These are phyloP conservation scores for Aristolochia californica DNA, from an alignment of 164 flowering plant species.

Conservation along the genomic window DNA sequence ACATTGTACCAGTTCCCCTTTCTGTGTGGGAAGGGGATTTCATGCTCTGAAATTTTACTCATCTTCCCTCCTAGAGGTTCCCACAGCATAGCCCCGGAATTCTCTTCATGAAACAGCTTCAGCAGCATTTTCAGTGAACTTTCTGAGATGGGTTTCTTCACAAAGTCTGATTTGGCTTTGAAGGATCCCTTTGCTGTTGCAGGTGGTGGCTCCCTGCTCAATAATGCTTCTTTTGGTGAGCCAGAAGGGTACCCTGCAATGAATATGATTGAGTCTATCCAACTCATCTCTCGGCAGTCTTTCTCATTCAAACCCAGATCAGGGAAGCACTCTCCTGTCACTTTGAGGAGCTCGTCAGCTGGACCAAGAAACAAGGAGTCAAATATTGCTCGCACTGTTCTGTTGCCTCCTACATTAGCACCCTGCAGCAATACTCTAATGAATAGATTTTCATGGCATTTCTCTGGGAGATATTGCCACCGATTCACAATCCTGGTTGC, in stretches of 20 bases:
- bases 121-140: background rate
- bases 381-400: background rate
- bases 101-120: background rate
- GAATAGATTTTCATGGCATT: constrained; percentile 2
- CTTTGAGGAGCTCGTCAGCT: background rate
- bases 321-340: constrained; percentile 3
- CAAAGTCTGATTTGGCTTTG: background rate
- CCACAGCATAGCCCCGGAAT: background rate
- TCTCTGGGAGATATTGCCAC: constrained; percentile 22
- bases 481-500: constrained; percentile 14
- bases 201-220: background rate
- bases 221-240: background rate
- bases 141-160: constrained; percentile 5
- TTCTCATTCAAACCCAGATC: constrained; percentile 1
- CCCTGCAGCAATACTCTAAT: background rate
- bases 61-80: constrained; percentile 22
- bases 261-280: constrained; percentile 6
- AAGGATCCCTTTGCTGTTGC: background rate
- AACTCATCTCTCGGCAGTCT: constrained; percentile 6
- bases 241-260: background rate
- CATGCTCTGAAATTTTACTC: constrained; percentile 6
- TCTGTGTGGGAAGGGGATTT: constrained; percentile 21
- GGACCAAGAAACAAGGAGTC: constrained; percentile 1
- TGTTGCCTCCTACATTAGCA: background rate
- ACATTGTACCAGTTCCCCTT: constrained; percentile 5